phyloP scores from a whole-genome alignment of 768 basidiomycete genomes.

The Pulveroboletus sp. region DNA sequence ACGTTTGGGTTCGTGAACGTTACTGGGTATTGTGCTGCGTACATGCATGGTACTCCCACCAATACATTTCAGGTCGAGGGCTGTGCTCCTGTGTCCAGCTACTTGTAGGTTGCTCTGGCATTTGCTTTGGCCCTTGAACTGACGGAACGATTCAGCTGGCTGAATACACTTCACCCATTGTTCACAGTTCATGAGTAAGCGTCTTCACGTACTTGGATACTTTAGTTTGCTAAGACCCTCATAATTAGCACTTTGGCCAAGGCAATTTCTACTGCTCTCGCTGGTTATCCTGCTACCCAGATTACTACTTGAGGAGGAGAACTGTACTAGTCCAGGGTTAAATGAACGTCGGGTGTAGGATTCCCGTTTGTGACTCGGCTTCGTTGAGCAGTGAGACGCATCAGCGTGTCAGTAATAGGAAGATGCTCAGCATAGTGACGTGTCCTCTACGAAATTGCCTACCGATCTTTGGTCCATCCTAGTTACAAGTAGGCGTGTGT shows the following conservation, averaged over 20 bases:
- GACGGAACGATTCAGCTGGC: constrained; percentile 40
- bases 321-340: neutral
- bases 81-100: constrained; percentile 60
- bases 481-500: neutral
- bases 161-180: constrained; percentile 56
- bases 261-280: constrained; percentile 43
- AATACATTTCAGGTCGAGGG: constrained; percentile 49
- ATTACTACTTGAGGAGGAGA: constrained; percentile 6
- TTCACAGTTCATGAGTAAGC: constrained; percentile 60
- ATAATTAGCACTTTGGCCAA: constrained; percentile 45
- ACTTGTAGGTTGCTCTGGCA: constrained; percentile 46
- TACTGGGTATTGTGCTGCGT: constrained; percentile 56
- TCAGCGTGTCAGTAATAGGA: neutral
- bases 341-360: neutral
- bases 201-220: neutral
- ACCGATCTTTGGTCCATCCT: neutral
- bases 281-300: constrained; percentile 25
- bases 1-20: constrained; percentile 54
- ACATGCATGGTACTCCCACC: constrained; percentile 52
- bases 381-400: neutral
- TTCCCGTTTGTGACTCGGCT: neutral
- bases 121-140: neutral
- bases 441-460: neutral
- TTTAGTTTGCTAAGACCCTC: neutral
- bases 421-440: constrained; percentile 2